Conservation (phyloP, 139 green algal genomes). For the Tetradesmus obliquus region DNA sequence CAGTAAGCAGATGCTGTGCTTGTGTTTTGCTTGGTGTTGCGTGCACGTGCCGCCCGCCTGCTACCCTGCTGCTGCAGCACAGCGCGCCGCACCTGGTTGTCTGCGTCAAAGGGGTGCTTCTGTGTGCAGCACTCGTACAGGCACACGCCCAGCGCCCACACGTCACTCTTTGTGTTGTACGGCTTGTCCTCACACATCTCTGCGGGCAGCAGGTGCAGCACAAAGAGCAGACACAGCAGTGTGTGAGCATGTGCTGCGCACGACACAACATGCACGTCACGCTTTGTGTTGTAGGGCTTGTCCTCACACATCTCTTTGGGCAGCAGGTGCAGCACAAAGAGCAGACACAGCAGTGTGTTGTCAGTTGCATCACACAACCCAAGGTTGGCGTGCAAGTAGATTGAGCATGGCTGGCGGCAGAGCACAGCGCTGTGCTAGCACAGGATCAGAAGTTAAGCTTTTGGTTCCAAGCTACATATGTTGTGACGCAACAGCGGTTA, state of each 20-base stretch:
- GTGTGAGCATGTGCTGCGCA: not conserved
- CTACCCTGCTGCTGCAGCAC: not conserved
- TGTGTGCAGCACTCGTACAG: constrained; percentile 79
- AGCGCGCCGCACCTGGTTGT: constrained; percentile 65
- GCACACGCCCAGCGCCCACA: constrained; percentile 77
- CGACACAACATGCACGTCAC: constrained; percentile 51
- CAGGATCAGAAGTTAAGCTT: too few species aligned
- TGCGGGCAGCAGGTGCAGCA: constrained; percentile 53
- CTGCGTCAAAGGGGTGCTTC: constrained; percentile 76
- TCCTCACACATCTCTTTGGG: constrained; percentile 82
- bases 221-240: not conserved
- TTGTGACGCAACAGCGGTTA: too few species aligned
- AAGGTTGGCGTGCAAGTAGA: not conserved
- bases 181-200: constrained; percentile 83
- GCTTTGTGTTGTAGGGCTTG: constrained; percentile 79
- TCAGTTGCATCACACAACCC: not conserved
- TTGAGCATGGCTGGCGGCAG: not conserved
- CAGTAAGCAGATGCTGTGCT: not conserved
- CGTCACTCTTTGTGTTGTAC: constrained; percentile 77
- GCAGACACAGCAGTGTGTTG: not conserved
- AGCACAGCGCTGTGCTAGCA: not conserved
- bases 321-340: constrained; percentile 21
- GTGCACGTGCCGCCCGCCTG: not conserved
- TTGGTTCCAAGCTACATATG: too few species aligned
- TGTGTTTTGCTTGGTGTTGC: not conserved